A percentile compares a stretch with the other conserved stretches of the same genome.
Evolutionary conservation across 2,329 filamentous ascomycete genomes (phyloP).

Genomic region (Arthrinium phaeospermum): DNA sequence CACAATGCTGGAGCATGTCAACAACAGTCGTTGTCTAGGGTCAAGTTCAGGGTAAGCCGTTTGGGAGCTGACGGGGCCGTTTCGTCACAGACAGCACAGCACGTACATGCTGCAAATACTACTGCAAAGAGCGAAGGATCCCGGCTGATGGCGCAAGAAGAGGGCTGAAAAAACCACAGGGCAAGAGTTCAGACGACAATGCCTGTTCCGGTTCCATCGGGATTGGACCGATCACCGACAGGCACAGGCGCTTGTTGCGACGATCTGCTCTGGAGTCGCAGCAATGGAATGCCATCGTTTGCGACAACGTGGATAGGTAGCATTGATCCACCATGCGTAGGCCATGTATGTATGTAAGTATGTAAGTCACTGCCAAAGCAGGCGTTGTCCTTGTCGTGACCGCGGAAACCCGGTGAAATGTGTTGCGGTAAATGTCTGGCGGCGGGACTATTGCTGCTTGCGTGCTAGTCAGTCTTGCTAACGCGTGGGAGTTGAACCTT

Average conservation of each 20-base stretch:
- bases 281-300: conserved; percentile 5
- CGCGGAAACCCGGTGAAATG: conserved; percentile 2
- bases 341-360: background rate
- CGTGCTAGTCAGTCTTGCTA: background rate
- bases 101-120: background rate
- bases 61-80: background rate
- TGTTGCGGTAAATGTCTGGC: background rate
- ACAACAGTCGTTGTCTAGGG: background rate
- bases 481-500: background rate
- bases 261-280: background rate
- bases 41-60: background rate
- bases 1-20: background rate
- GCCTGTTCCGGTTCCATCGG: background rate
- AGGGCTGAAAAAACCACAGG: background rate
- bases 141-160: background rate
- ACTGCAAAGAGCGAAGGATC: background rate
- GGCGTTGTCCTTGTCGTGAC: background rate
- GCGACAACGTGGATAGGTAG: conserved; percentile 17
- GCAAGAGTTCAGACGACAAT: conserved; percentile 4
- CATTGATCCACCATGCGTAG: conserved; percentile 1
- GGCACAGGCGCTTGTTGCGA: background rate
- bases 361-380: conserved; percentile 10
- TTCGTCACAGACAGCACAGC: background rate
- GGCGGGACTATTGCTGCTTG: background rate
- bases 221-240: background rate